These are phyloP conservation scores for Lycium barbarum DNA, from an alignment of 257 asterid species.

Conservation along the genomic window DNA sequence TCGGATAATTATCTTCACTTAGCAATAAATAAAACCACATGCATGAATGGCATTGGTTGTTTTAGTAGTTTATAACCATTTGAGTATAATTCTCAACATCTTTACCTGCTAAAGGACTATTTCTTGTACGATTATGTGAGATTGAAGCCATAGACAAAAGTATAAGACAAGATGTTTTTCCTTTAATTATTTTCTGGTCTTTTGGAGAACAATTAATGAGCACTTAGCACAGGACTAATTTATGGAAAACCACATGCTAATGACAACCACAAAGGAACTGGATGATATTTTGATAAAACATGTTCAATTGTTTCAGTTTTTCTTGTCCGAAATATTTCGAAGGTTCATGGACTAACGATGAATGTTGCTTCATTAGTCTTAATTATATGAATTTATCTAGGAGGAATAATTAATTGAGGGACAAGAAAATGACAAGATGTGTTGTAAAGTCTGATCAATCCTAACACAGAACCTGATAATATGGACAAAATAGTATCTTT, in stretches of 20 bases:
- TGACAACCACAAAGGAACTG: constrained; percentile 6
- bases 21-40: neutral
- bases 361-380: neutral
- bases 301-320: constrained; percentile 10
- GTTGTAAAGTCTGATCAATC: neutral
- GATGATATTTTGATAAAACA: neutral
- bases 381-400: constrained; percentile 1
- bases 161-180: neutral
- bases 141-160: neutral
- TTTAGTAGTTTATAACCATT: neutral
- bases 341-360: neutral
- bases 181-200: neutral
- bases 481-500: neutral
- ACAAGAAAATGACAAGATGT: neutral
- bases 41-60: constrained; percentile 25
- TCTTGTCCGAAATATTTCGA: neutral
- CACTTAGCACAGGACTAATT: neutral
- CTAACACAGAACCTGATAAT: constrained; percentile 16
- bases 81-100: constrained; percentile 1
- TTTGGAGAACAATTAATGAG: neutral
- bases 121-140: constrained; percentile 23
- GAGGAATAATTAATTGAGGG: neutral
- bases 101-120: constrained; percentile 16
- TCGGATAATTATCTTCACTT: neutral
- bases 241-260: neutral